A percentile compares a stretch with the other conserved stretches of the same genome.
phyloP scores from a whole-genome alignment of 2,329 filamentous ascomycete species.

The Colletotrichum sp. region DNA sequence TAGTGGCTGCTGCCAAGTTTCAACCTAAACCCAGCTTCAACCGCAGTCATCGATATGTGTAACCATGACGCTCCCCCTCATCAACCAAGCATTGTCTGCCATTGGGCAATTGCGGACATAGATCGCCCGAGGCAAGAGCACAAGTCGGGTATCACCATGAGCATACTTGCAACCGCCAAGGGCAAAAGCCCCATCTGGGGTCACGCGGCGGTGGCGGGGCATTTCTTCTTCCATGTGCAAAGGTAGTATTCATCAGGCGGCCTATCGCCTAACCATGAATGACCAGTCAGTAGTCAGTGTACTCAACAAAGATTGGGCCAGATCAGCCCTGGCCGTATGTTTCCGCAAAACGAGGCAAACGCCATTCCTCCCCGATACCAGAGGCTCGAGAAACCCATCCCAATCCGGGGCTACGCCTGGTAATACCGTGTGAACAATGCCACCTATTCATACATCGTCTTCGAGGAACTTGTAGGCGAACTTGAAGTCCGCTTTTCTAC shows the following conservation, averaged over 20 bases:
- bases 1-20: neutral
- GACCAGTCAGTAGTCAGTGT: conserved; percentile 19
- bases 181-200: neutral
- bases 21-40: neutral
- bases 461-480: conserved; percentile 98
- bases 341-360: conserved; percentile 21
- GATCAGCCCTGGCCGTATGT: conserved; percentile 9
- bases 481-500: conserved; percentile 96
- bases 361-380: conserved; percentile 13
- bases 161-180: neutral
- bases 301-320: conserved; percentile 17
- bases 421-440: conserved; percentile 13
- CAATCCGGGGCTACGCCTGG: conserved; percentile 18
- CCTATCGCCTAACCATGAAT: neutral
- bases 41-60: neutral
- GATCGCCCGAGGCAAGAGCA: neutral
- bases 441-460: conserved; percentile 72
- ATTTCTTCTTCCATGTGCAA: conserved; percentile 4
- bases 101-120: neutral
- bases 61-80: neutral
- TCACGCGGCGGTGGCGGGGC: neutral
- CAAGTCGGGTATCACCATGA: neutral
- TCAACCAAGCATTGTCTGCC: neutral
- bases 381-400: conserved; percentile 7
- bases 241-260: neutral